These are phyloP conservation scores for Peltaster fructicola DNA, from an alignment of 2,329 filamentous ascomycete genomes.

Conservation along the genomic window DNA sequence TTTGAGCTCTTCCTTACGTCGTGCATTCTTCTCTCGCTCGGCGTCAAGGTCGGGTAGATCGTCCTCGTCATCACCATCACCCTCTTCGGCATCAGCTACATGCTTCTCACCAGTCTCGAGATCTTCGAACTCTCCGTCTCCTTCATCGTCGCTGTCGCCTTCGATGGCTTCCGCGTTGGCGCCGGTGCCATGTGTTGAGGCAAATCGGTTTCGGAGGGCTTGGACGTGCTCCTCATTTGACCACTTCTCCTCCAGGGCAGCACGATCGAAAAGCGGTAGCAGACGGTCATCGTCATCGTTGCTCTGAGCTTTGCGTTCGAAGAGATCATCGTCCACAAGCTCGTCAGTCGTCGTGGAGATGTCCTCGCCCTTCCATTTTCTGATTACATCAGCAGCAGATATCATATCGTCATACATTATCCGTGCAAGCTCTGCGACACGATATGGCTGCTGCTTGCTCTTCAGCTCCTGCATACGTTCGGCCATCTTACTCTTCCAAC, in stretches of 20 bases:
- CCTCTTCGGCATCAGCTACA: constrained; percentile 20
- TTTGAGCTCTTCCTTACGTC: constrained; percentile 84
- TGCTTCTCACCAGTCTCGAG: constrained; percentile 57
- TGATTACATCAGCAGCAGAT: constrained; percentile 55
- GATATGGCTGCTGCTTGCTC: constrained; percentile 51
- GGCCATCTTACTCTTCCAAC: constrained; percentile 79
- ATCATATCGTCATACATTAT: constrained; percentile 78
- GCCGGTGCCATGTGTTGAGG: constrained; percentile 43
- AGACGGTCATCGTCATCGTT: constrained; percentile 51
- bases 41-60: constrained; percentile 67
- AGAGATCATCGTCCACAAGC: constrained; percentile 45
- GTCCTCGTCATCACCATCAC: constrained; percentile 27
- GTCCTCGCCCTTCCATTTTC: constrained; percentile 59
- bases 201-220: constrained; percentile 55
- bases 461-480: constrained; percentile 59
- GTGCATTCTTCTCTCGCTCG: constrained; percentile 80
- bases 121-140: constrained; percentile 50
- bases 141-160: constrained; percentile 24
- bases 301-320: constrained; percentile 35
- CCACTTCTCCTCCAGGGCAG: constrained; percentile 72
- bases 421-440: constrained; percentile 65
- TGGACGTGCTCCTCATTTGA: constrained; percentile 62
- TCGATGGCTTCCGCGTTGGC: constrained; percentile 31
- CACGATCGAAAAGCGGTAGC: constrained; percentile 65
- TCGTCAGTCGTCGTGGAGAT: constrained; percentile 38